Evolutionary conservation across 192 early-diverging fungal genomes (phyloP), one percentile per base, ranked within the genome.

Genomic region (Backusella sp.): DNA sequence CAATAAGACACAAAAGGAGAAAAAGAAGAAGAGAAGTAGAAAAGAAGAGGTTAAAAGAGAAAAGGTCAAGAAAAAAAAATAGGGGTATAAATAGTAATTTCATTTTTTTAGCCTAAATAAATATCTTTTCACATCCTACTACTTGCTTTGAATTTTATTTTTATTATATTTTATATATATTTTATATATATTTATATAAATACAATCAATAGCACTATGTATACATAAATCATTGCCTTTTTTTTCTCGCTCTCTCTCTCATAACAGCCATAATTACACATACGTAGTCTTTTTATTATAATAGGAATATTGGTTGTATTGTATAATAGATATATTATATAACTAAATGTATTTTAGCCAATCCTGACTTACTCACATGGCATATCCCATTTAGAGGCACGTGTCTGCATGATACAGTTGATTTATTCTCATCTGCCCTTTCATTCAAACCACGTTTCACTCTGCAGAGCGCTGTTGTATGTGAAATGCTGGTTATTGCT

Each of bases 341-440:
- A 62, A 62, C 4, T 56, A 56, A 6, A 56, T 21, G n/a, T 21
- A 26, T 56, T 21, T 21, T 11, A 28, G 26, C 56, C 56, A 62
- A 56, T 56, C 53, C 53, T 56, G 53, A 28, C 26, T 62, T 62
- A 62, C 56, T 62, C 56, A 62, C 56, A 62, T 62, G 56, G 21
- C 23, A 28, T 62, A 62, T 62, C 56, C 56, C 56, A 62, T 62
- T 62, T 62, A 62, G 23, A 28, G 56, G 56, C 56, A 62, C 56
- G 56, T 62, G 56, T 62, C 23, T 62, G 56, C 56, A 26, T 62
- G 56, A 62, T 62, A 28, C 56, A 62, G 56, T 59, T 26, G 53
- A 28, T 59, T 59, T 59, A 14, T 59, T 59, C 53, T 59, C 53
- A 59, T 59, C 53, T 59, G 53, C 53, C 53, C 53, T 59, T 62